Evolutionary conservation across 306 rosid species (phyloP).

Genomic region (Quercus rubra): DNA sequence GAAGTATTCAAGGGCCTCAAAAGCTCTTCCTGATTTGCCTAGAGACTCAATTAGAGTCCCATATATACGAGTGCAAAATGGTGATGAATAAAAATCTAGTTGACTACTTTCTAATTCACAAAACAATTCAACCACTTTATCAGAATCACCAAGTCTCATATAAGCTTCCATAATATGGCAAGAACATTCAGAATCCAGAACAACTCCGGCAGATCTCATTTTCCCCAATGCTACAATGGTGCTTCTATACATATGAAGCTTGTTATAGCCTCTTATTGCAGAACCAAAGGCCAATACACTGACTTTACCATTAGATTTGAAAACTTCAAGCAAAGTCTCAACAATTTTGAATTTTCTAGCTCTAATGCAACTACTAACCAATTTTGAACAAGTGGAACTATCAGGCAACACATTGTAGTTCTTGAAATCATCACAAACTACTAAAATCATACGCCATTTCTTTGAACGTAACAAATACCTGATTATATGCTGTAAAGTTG

Average conservation of each 20-base stretch:
- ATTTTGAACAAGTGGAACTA: slow-evolving; percentile 43
- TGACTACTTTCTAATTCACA: slow-evolving; percentile 32
- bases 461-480: slow-evolving; percentile 58
- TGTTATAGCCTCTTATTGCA: slow-evolving; percentile 60
- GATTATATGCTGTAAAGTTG: slow-evolving; percentile 42
- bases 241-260: slow-evolving; percentile 67
- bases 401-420: slow-evolving; percentile 54
- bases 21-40: slow-evolving; percentile 43
- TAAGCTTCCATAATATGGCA: slow-evolving; percentile 57
- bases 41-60: slow-evolving; percentile 47
- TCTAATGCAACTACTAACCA: slow-evolving; percentile 49
- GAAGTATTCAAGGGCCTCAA: slow-evolving; percentile 58
- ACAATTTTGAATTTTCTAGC: slow-evolving; percentile 56
- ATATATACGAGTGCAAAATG: slow-evolving; percentile 33
- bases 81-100: slow-evolving; percentile 21
- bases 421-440: slow-evolving; percentile 47
- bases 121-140: slow-evolving; percentile 45
- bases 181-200: slow-evolving; percentile 43
- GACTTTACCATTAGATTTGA: slow-evolving; percentile 26
- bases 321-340: slow-evolving; percentile 39
- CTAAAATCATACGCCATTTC: slow-evolving; percentile 45
- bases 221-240: slow-evolving; percentile 34
- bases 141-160: slow-evolving; percentile 36
- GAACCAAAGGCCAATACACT: slow-evolving; percentile 41
- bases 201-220: slow-evolving; percentile 32